phyloP scores from a whole-genome alignment of 331 rosid genomes.

The Acacia pycnantha region DNA sequence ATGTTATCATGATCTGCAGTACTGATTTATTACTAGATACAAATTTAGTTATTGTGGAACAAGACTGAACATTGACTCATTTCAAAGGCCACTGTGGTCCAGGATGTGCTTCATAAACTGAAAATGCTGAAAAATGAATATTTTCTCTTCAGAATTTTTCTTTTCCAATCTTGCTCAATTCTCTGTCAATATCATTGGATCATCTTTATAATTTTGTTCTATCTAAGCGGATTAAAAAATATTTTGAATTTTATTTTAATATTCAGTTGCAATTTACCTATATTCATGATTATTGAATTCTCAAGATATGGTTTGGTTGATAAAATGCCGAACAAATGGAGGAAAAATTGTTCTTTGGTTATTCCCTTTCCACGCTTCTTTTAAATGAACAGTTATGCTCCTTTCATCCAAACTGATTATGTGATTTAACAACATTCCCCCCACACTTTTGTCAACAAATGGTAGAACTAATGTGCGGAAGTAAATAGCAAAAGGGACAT shows the following conservation, averaged over 20 bases:
- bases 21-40: constrained; percentile 1
- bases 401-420: background rate
- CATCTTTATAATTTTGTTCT: background rate
- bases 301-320: background rate
- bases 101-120: background rate
- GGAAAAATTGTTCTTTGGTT: background rate
- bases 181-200: background rate
- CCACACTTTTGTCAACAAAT: background rate
- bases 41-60: background rate
- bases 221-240: background rate
- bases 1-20: background rate
- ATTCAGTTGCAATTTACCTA: background rate
- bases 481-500: background rate
- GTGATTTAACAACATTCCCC: background rate
- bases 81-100: background rate
- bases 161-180: background rate
- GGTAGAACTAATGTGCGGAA: background rate
- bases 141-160: background rate
- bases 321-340: background rate
- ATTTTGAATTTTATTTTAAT: constrained; percentile 1
- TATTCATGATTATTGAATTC: constrained; percentile 16
- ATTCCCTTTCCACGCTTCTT: background rate
- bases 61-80: background rate
- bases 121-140: constrained; percentile 9
- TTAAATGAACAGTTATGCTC: background rate